Evolutionary conservation across 306 rosid genomes (phyloP), one percentile per base, ranked within the genome.

Genomic region (Cucurbita maxima): DNA sequence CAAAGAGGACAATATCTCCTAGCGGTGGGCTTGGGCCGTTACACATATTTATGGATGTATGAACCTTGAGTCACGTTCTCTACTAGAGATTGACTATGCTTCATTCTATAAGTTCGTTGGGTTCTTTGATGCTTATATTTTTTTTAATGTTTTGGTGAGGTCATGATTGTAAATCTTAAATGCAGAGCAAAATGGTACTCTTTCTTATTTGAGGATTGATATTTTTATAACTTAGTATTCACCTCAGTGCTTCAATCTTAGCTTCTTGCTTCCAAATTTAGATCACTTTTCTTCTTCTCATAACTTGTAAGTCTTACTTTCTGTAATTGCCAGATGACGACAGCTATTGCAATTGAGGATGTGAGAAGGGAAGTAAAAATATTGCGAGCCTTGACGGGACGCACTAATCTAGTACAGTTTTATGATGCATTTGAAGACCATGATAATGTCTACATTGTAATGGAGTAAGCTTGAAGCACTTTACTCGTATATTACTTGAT

Each of bases 301-400:
- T 12, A 6, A 43, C 34, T 19, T 37, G 16, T 10, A 22, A 11
- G 38, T 7, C 58, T 19, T 47, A 12, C 38, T 14, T n/a, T 53
- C 19, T 37, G 56, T 82, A 76, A 63, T 76, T 83, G 63, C 71
- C 86, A 91, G 99, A 95, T 95, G 97, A 95, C 96, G 64, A 91
- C 99, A 63, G 93, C 96, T 47, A 91, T 95, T 80, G 96, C 99
- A 54, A 91, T 95, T 47, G 99, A 91, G 85, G 99, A 95, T 80
- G 99, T 95, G 66, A 86, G 99, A 79, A 88, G 97, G 87, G 99
- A 95, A 84, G 99, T 95, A 76, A 95, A 89, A 81, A 95, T 95
- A 84, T 84, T 95, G 82, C 88, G 88, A 58, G 96, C 96, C 79
- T 83, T 95, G 88, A 87, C 92, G 0, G 99, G 99, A 66, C 99